Conservation (phyloP, 2,329 filamentous ascomycete genomes). For the Shiraia bambusicola region DNA sequence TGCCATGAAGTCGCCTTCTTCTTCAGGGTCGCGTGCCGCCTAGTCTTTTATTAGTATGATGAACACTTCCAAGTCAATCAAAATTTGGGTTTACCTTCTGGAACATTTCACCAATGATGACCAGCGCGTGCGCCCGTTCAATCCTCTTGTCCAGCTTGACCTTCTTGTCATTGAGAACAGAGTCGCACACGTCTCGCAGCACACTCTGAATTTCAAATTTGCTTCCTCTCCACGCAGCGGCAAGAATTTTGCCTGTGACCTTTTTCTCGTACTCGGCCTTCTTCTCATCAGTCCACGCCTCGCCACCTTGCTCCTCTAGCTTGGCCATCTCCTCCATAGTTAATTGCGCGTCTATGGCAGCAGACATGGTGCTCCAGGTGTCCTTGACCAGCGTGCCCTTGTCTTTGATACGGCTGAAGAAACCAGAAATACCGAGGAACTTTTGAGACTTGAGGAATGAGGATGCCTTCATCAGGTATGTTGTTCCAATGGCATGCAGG, state of each 20-base stretch:
- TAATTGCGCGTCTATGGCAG: constrained; percentile 94
- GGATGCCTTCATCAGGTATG: constrained; percentile 84
- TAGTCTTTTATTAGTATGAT: constrained; percentile 42
- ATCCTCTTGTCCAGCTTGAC: constrained; percentile 81
- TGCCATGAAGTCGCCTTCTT: constrained; percentile 97
- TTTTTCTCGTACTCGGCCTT: constrained; percentile 92
- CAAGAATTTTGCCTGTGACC: constrained; percentile 96
- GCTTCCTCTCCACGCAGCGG: constrained; percentile 91
- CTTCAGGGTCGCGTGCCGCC: constrained; percentile 87
- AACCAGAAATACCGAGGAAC: constrained; percentile 92
- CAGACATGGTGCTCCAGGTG: constrained; percentile 96
- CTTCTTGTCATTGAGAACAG: constrained; percentile 76
- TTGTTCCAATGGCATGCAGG: constrained; percentile 88
- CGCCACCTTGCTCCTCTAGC: constrained; percentile 88
- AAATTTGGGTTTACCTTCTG: constrained; percentile 62
- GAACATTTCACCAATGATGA: constrained; percentile 87
- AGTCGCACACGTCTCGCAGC: constrained; percentile 89
- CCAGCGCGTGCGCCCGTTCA: constrained; percentile 85
- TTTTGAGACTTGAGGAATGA: constrained; percentile 92
- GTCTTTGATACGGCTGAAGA: constrained; percentile 91
- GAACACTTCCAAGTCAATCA: background rate
- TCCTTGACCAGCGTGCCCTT: constrained; percentile 97
- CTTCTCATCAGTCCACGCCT: constrained; percentile 98
- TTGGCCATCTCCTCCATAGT: constrained; percentile 99
- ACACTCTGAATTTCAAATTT: constrained; percentile 99